Evolutionary conservation across 805 yeast genomes (phyloP).

Genomic region (Pichia exigua): DNA sequence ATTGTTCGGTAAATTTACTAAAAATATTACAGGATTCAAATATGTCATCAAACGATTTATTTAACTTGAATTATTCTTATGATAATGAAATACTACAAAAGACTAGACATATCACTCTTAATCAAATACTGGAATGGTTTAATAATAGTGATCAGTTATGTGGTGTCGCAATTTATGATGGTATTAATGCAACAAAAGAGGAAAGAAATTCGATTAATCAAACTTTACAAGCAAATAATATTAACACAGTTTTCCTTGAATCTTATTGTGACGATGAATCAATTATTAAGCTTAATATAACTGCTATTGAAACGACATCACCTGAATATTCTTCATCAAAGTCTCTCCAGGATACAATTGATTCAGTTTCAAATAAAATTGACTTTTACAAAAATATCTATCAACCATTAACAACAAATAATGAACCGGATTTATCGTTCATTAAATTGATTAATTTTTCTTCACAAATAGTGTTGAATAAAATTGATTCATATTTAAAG

Average conservation of each 20-base stretch:
- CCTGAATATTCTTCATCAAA: constrained; percentile 64
- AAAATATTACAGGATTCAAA: constrained; percentile 48
- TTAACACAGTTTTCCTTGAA: constrained; percentile 89
- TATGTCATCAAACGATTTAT: constrained; percentile 56
- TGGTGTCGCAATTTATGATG: constrained; percentile 89
- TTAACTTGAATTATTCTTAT: constrained; percentile 48
- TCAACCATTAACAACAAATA: constrained; percentile 58
- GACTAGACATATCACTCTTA: constrained; percentile 65
- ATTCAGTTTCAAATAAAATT: constrained; percentile 69
- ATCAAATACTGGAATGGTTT: constrained; percentile 85
- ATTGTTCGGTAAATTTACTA: constrained; percentile 82
- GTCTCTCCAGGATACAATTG: constrained; percentile 63
- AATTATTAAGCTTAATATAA: constrained; percentile 57
- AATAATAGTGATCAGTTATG: constrained; percentile 53
- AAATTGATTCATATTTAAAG: constrained; percentile 81
- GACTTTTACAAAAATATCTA: constrained; percentile 65
- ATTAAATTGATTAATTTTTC: constrained; percentile 84
- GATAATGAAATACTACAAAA: constrained; percentile 47
- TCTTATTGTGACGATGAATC: constrained; percentile 83
- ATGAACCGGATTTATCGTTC: constrained; percentile 65
- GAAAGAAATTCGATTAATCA: constrained; percentile 58
- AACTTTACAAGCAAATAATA: constrained; percentile 49
- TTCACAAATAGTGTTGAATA: constrained; percentile 79
- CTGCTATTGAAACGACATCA: constrained; percentile 68
- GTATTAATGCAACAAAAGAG: constrained; percentile 75